Percentiles rank a stretch among this genome's conserved stretches.
Evolutionary conservation across 139 green algal genomes (phyloP).

Genomic region (Chlamydomonas schloesseri): DNA sequence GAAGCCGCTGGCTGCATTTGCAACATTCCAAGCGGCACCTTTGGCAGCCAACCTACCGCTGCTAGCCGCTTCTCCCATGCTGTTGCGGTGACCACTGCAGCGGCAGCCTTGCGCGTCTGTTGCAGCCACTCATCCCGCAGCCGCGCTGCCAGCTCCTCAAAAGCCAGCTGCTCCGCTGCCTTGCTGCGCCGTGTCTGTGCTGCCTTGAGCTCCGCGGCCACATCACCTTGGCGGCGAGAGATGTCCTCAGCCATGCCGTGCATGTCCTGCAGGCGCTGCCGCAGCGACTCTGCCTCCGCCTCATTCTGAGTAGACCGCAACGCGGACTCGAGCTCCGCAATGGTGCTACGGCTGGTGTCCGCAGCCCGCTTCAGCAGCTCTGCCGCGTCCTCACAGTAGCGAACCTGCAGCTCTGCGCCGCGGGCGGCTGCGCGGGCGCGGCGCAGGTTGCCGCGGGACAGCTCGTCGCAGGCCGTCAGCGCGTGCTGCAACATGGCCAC

Average conservation of each 20-base stretch:
- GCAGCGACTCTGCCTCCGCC: neutral
- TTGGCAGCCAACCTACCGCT: too few relatives aligned
- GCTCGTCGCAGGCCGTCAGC: neutral
- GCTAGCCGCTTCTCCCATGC: neutral
- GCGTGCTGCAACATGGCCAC: conserved; percentile 23
- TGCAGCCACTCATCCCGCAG: conserved; percentile 12
- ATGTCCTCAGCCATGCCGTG: neutral
- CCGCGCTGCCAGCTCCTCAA: neutral
- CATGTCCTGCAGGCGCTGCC: neutral
- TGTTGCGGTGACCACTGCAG: neutral
- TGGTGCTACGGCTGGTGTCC: neutral
- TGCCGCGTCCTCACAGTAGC: neutral
- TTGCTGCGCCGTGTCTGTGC: neutral
- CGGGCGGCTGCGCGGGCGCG: neutral
- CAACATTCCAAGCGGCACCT: too few relatives aligned
- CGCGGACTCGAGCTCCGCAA: neutral
- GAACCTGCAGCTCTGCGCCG: neutral
- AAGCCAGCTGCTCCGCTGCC: neutral
- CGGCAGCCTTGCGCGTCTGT: neutral
- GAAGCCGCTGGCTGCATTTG: too few relatives aligned
- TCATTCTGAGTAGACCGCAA: neutral
- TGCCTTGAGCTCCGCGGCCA: neutral
- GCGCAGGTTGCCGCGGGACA: neutral
- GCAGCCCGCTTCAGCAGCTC: neutral
- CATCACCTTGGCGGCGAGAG: neutral